Evolutionary conservation across 1,284 basidiomycete genomes (phyloP).

Genomic region (Malassezia japonica): DNA sequence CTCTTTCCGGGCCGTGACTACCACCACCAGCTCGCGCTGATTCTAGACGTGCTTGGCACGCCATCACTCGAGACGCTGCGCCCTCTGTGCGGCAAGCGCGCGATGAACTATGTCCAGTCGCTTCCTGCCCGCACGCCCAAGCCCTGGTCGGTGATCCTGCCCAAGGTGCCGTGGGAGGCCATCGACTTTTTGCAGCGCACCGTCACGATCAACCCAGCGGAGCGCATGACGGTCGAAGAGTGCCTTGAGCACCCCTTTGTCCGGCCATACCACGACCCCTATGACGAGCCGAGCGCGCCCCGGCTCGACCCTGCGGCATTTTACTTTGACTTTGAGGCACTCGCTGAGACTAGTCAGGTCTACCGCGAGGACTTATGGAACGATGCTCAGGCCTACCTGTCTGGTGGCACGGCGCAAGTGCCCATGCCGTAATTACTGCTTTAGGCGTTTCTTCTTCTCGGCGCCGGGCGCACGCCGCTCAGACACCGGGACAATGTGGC

Average conservation of each 20-base stretch:
- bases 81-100: conserved; percentile 71
- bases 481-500: conserved; percentile 27
- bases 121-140: conserved; percentile 62
- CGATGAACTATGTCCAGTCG: conserved; percentile 78
- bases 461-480: conserved; percentile 16
- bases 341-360: conserved; percentile 29
- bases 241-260: conserved; percentile 43
- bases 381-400: conserved; percentile 26
- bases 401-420: too few relatives aligned
- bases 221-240: conserved; percentile 43
- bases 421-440: neutral
- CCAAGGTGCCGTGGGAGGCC: conserved; percentile 52
- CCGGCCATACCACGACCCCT: conserved; percentile 38
- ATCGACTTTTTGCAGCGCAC: conserved; percentile 86
- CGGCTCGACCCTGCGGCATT: conserved; percentile 30
- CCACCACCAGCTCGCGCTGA: conserved; percentile 83
- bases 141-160: conserved; percentile 20
- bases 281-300: conserved; percentile 38
- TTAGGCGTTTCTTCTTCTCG: neutral
- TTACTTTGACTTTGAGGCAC: conserved; percentile 34
- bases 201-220: conserved; percentile 56
- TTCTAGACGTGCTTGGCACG: conserved; percentile 83
- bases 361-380: conserved; percentile 36
- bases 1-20: conserved; percentile 91
- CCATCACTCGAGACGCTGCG: conserved; percentile 84